These are phyloP conservation scores for Goffeauzyma gilvescens DNA, from an alignment of 768 basidiomycete species.

Conservation along the genomic window DNA sequence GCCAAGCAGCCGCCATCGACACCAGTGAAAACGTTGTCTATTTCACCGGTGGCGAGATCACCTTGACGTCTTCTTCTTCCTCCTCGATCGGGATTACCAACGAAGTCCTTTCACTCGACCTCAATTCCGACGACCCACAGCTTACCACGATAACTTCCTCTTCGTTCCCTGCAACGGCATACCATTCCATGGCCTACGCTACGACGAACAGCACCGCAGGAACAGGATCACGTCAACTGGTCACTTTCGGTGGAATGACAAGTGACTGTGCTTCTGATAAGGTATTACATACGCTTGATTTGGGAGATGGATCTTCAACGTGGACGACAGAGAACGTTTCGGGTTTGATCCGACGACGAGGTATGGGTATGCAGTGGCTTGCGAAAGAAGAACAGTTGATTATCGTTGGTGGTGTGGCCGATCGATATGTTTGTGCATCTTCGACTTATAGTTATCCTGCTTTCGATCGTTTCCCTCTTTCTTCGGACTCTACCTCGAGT, in stretches of 20 bases:
- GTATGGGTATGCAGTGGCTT: slow-evolving; percentile 18
- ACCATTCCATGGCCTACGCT: slow-evolving; percentile 18
- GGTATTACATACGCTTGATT: slow-evolving; percentile 18
- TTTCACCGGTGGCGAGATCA: slow-evolving; percentile 26
- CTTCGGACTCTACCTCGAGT: slow-evolving; percentile 15
- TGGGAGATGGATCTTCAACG: slow-evolving; percentile 5
- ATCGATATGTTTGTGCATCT: slow-evolving; percentile 25
- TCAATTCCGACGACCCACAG: slow-evolving; percentile 21
- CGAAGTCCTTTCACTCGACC: slow-evolving; percentile 18
- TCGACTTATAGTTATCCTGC: slow-evolving; percentile 24
- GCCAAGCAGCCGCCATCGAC: slow-evolving; percentile 29
- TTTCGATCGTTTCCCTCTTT: slow-evolving; percentile 21
- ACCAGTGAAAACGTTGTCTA: slow-evolving; percentile 23
- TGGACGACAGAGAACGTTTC: slow-evolving; percentile 18
- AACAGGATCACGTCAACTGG: neutral
- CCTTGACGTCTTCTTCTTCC: no score
- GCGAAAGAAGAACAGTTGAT: slow-evolving; percentile 14
- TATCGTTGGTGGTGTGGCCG: slow-evolving; percentile 27
- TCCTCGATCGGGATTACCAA: slow-evolving; percentile 21
- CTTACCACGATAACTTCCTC: slow-evolving; percentile 17
- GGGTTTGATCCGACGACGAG: slow-evolving; percentile 18
- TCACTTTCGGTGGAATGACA: slow-evolving; percentile 27
- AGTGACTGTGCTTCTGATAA: slow-evolving; percentile 18
- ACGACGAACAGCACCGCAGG: slow-evolving; percentile 3
- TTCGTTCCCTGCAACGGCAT: slow-evolving; percentile 27